Conservation (phyloP, 345 rosid species). For the Euphorbia tirucalli region DNA sequence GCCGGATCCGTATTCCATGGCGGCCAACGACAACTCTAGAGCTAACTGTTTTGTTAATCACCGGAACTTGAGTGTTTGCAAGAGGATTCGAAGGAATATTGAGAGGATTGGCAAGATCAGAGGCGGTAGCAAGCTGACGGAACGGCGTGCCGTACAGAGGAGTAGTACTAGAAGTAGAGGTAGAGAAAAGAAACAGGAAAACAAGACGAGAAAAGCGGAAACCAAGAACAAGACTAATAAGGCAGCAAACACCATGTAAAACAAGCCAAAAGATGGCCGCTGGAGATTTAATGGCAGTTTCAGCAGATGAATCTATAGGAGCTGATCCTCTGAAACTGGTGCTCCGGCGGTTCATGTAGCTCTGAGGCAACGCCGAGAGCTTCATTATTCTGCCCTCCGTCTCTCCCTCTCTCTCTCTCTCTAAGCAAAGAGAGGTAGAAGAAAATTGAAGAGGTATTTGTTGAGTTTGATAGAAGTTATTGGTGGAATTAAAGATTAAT, state of each 20-base stretch:
- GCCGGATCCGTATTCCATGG: constrained; percentile 99
- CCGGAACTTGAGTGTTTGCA: constrained; percentile 23
- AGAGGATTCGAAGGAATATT: constrained; percentile 23
- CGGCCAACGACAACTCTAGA: constrained; percentile 91
- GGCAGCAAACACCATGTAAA: constrained; percentile 78
- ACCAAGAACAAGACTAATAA: constrained; percentile 82
- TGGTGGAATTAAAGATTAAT: constrained; percentile 14
- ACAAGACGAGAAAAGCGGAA: constrained; percentile 90
- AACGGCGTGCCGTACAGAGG: constrained; percentile 57
- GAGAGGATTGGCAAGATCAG: constrained; percentile 18
- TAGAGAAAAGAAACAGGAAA: constrained; percentile 84
- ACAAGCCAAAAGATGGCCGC: constrained; percentile 71
- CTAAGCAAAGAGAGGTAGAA: not conserved
- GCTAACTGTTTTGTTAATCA: constrained; percentile 39
- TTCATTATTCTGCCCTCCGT: constrained; percentile 52
- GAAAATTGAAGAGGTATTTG: not conserved
- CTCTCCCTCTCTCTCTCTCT: constrained; percentile 1
- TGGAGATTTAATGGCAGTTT: constrained; percentile 56
- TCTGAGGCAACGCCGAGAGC: constrained; percentile 81
- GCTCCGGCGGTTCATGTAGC: constrained; percentile 72
- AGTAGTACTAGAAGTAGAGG: constrained; percentile 43
- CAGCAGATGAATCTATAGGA: constrained; percentile 61
- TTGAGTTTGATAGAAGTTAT: constrained; percentile 4
- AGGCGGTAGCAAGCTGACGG: constrained; percentile 33
- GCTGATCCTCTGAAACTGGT: constrained; percentile 55